phyloP scores from a whole-genome alignment of 2,329 filamentous ascomycete species.

The Talaromyces sp. region DNA sequence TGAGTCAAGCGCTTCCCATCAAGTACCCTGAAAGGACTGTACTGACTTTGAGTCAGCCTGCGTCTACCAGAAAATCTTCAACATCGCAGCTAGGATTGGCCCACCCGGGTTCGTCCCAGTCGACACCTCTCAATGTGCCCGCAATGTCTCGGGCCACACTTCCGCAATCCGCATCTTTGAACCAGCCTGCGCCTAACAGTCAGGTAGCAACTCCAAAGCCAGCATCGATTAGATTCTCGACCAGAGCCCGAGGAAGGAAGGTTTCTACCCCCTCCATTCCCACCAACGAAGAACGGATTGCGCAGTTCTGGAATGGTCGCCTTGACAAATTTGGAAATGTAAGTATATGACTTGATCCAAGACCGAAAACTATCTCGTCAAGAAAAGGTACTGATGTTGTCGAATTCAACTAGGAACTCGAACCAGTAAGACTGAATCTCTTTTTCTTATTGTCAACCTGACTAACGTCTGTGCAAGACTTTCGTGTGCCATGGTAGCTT shows the following conservation, averaged over 20 bases:
- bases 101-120: not conserved
- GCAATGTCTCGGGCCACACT: not conserved
- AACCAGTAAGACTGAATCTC: not conserved
- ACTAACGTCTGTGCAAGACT: not conserved
- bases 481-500: not conserved
- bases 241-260: not conserved
- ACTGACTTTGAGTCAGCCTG: not conserved
- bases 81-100: not conserved
- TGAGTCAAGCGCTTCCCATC: not conserved
- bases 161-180: no score
- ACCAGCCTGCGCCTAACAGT: not conserved
- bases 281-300: not conserved
- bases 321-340: not conserved
- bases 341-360: not conserved
- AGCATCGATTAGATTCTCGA: not conserved
- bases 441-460: not conserved
- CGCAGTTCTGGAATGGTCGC: not conserved
- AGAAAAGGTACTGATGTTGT: not conserved
- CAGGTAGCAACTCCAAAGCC: no score
- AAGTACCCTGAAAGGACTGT: not conserved
- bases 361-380: not conserved
- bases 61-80: not conserved
- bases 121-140: no score
- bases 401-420: not conserved
- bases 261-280: not conserved